These are phyloP conservation scores for Avena atlantica DNA, from an alignment of 176 grass and related monocot species.

Conservation along the genomic window DNA sequence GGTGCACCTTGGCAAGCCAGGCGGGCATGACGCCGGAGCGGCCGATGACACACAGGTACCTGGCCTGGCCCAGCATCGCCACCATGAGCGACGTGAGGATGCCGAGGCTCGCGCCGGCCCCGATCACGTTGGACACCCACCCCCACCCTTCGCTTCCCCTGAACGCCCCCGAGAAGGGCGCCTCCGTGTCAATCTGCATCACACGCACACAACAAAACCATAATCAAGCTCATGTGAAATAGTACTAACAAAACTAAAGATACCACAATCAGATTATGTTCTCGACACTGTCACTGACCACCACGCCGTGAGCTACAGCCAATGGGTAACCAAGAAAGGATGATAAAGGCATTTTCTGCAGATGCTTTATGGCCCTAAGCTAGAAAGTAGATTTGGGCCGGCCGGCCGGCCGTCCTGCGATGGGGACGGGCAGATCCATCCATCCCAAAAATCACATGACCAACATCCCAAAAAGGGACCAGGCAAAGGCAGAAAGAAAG, in stretches of 20 bases:
- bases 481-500: neutral
- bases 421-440: constrained; percentile 40
- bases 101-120: constrained; percentile 75
- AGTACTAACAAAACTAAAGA: neutral
- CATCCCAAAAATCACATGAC: constrained; percentile 12
- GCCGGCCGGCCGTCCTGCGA: neutral
- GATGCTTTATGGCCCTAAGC: constrained; percentile 19
- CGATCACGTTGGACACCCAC: constrained; percentile 91
- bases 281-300: neutral
- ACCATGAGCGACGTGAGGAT: constrained; percentile 94
- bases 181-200: constrained; percentile 81
- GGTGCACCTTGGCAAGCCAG: constrained; percentile 86
- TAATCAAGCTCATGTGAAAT: neutral
- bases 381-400: constrained; percentile 11
- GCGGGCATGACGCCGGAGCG: constrained; percentile 79
- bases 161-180: constrained; percentile 89
- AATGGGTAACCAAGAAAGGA: neutral
- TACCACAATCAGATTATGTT: neutral
- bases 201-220: neutral
- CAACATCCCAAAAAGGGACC: constrained; percentile 28
- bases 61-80: constrained; percentile 91
- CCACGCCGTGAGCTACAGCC: too few relatives aligned
- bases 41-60: constrained; percentile 94
- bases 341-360: neutral
- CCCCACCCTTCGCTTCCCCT: constrained; percentile 53